These are phyloP conservation scores for Cladosporium sp. DNA, from an alignment of 2,329 filamentous ascomycete species.

Conservation along the genomic window DNA sequence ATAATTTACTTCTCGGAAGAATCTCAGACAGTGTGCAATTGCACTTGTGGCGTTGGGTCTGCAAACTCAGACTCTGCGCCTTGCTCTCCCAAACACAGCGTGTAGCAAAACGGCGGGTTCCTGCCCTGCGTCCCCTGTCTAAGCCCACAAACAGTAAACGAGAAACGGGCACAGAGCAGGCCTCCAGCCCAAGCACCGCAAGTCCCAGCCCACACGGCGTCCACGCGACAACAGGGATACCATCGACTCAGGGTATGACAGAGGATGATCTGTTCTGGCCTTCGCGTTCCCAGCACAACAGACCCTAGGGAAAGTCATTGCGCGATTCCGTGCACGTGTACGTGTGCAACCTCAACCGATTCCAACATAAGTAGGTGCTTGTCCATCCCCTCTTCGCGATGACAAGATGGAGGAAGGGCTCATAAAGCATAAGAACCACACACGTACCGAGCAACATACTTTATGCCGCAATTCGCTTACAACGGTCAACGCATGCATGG, in stretches of 20 bases:
- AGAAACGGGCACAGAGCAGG: not conserved
- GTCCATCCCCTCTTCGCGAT: not conserved
- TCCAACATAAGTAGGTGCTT: not conserved
- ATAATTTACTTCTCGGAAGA: not conserved
- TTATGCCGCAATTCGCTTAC: not conserved
- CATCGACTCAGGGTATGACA: constrained; percentile 5
- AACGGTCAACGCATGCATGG: not conserved
- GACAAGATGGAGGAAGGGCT: not conserved
- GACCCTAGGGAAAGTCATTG: constrained; percentile 1
- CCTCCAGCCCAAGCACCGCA: not conserved
- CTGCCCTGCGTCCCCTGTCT: constrained; percentile 10
- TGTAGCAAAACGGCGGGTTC: not conserved
- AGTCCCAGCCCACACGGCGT: constrained; percentile 2
- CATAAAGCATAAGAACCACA: not conserved
- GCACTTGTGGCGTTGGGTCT: not conserved
- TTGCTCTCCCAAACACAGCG: not conserved
- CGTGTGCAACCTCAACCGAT: constrained; percentile 2
- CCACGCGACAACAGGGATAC: constrained; percentile 18
- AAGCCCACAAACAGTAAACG: not conserved
- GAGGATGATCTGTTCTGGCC: not conserved
- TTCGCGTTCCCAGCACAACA: not conserved
- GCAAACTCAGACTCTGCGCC: constrained; percentile 2
- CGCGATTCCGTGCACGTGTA: not conserved
- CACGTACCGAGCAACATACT: not conserved
- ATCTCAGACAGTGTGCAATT: not conserved